Evolutionary conservation across 2,329 filamentous ascomycete genomes (phyloP).

Genomic region (Calonectria leucothoes): DNA sequence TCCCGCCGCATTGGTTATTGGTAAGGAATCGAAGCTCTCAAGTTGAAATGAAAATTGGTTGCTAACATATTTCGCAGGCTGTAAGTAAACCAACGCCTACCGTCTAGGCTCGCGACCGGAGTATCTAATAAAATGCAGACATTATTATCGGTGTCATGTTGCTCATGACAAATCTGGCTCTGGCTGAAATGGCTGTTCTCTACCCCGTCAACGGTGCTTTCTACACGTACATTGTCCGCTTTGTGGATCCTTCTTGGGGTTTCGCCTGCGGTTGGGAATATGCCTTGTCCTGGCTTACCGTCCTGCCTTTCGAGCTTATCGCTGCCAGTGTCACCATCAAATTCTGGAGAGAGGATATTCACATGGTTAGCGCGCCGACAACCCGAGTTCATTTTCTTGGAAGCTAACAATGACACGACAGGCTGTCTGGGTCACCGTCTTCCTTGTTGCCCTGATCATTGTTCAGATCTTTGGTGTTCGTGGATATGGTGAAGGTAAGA

Average conservation of each 20-base stretch:
- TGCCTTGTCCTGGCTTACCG: constrained; percentile 86
- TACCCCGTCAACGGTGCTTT: constrained; percentile 95
- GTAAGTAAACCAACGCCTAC: neutral
- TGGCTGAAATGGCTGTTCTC: constrained; percentile 91
- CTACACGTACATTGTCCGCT: constrained; percentile 89
- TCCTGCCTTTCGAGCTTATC: constrained; percentile 87
- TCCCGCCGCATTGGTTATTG: constrained; percentile 21
- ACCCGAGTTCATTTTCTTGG: neutral
- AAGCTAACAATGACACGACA: neutral
- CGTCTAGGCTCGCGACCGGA: neutral
- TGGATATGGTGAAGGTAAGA: constrained; percentile 77
- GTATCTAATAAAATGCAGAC: constrained; percentile 4
- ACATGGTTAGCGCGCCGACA: constrained; percentile 52
- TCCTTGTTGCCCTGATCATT: constrained; percentile 77
- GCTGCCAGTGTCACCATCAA: constrained; percentile 86
- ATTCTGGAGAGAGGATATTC: constrained; percentile 77
- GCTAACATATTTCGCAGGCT: constrained; percentile 21
- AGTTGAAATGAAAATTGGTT: neutral
- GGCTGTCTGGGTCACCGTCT: constrained; percentile 85
- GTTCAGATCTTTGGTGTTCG: constrained; percentile 92
- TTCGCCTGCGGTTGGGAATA: constrained; percentile 98
- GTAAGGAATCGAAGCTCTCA: neutral
- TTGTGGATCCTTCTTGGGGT: constrained; percentile 92
- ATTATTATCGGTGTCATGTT: constrained; percentile 84
- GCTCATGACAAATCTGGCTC: constrained; percentile 89